Conservation (phyloP, 257 asterid genomes). For the Leonotis leonurus region DNA sequence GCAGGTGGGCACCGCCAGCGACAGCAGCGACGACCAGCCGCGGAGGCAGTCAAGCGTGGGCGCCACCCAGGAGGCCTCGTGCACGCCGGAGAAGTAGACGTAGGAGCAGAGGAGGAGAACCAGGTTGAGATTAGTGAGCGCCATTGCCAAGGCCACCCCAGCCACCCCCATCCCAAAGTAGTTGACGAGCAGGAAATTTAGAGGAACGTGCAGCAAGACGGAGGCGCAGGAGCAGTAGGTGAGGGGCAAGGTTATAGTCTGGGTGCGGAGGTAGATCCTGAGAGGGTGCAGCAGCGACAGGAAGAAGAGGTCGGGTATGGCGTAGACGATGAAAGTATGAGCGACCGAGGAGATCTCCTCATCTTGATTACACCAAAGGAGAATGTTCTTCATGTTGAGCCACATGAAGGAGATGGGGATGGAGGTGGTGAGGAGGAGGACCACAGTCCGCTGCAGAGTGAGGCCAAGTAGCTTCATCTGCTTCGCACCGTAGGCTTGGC, state of each 20-base stretch:
- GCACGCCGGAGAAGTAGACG: constrained; percentile 49
- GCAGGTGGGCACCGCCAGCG: constrained; percentile 66
- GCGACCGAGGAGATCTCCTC: constrained; percentile 63
- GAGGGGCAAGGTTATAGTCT: constrained; percentile 59
- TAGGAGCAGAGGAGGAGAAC: constrained; percentile 37
- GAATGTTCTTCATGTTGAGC: constrained; percentile 65
- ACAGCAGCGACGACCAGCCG: constrained; percentile 64
- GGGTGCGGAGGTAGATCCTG: constrained; percentile 61
- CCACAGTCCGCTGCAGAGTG: constrained; percentile 68
- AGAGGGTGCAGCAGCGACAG: constrained; percentile 73
- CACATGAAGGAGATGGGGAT: constrained; percentile 71
- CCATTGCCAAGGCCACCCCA: constrained; percentile 79
- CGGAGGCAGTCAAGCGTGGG: constrained; percentile 58
- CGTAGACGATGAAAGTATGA: constrained; percentile 57
- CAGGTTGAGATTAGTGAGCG: constrained; percentile 55
- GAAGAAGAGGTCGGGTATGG: constrained; percentile 75
- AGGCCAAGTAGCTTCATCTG: constrained; percentile 80
- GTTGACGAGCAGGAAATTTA: constrained; percentile 51
- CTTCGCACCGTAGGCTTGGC: constrained; percentile 86
- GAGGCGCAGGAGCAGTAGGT: constrained; percentile 41
- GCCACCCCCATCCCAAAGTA: constrained; percentile 49
- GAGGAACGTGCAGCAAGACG: constrained; percentile 54
- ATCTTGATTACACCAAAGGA: constrained; percentile 73
- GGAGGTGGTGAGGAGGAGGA: constrained; percentile 64
- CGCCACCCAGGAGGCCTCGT: constrained; percentile 52